phyloP scores from a whole-genome alignment of 2,329 filamentous ascomycete species.

The Penicillium concentricum region DNA sequence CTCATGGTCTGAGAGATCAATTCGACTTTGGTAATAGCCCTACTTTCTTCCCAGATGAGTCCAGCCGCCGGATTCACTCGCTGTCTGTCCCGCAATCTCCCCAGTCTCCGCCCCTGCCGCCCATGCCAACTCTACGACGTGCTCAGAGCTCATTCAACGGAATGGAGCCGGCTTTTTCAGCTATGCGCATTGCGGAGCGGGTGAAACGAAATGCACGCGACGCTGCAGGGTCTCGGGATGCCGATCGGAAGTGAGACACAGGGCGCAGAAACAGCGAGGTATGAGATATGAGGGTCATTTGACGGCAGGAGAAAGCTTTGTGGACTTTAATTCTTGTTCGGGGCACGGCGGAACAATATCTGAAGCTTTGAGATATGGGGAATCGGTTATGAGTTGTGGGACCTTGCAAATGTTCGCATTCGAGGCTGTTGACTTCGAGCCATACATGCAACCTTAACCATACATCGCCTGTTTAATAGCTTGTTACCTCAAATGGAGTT shows the following conservation, averaged over 20 bases:
- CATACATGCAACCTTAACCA: not conserved
- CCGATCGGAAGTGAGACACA: not conserved
- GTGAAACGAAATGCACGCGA: not conserved
- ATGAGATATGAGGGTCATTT: not conserved
- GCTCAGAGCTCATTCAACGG: conserved; percentile 7
- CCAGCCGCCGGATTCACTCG: not conserved
- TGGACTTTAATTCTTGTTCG: not conserved
- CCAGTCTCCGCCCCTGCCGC: not conserved
- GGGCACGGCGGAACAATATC: not conserved
- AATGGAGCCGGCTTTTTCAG: conserved; percentile 4
- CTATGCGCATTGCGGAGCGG: not conserved
- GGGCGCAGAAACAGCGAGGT: not conserved
- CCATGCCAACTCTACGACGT: not conserved
- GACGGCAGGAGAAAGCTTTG: not conserved
- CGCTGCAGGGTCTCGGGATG: not conserved
- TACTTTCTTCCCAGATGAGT: not conserved
- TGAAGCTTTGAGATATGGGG: not conserved
- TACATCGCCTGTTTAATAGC: not conserved
- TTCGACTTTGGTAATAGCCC: not conserved
- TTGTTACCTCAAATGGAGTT: not conserved
- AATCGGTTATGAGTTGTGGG: not conserved
- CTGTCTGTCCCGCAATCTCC: not conserved
- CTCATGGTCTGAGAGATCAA: not conserved
- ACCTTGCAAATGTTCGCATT: not conserved
- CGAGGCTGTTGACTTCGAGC: not conserved